Conservation (phyloP, 164 flowering plant species). For the Umbilicus rupestris region DNA sequence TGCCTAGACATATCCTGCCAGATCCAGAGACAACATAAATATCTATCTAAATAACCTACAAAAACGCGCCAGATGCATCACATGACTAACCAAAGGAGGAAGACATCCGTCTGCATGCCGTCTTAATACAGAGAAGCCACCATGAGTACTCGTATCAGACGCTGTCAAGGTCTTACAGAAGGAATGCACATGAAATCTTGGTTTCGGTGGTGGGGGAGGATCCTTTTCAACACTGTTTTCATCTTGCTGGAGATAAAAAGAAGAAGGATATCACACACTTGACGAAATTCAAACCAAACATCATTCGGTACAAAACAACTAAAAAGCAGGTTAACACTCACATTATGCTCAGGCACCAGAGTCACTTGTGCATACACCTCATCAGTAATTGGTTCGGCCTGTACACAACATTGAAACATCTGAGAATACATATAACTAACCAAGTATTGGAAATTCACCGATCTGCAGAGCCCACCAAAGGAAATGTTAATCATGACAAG, state of each 20-base stretch:
- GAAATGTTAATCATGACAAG: not conserved
- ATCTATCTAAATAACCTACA: not conserved
- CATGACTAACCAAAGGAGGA: slow-evolving; percentile 65
- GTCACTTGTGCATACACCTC: slow-evolving; percentile 83
- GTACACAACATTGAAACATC: not conserved
- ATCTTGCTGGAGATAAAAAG: slow-evolving; percentile 43
- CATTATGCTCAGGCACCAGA: slow-evolving; percentile 44
- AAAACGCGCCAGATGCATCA: not conserved
- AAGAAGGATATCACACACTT: not conserved
- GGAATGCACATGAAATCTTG: slow-evolving; percentile 74
- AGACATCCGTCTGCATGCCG: slow-evolving; percentile 98
- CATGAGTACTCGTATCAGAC: slow-evolving; percentile 96
- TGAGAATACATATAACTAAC: not conserved
- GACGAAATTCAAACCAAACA: not conserved
- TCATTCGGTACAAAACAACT: not conserved
- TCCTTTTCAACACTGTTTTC: slow-evolving; percentile 54
- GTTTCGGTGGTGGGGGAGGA: slow-evolving; percentile 38
- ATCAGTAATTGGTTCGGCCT: slow-evolving; percentile 86
- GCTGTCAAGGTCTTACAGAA: slow-evolving; percentile 95
- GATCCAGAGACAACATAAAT: not conserved
- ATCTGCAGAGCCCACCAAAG: not conserved
- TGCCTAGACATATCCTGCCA: slow-evolving; percentile 88
- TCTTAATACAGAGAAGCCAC: slow-evolving; percentile 92
- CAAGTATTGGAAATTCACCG: not conserved
- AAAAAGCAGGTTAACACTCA: slow-evolving; percentile 15